Evolutionary conservation across 306 rosid species (phyloP).

Genomic region (Ormosia emarginata): DNA sequence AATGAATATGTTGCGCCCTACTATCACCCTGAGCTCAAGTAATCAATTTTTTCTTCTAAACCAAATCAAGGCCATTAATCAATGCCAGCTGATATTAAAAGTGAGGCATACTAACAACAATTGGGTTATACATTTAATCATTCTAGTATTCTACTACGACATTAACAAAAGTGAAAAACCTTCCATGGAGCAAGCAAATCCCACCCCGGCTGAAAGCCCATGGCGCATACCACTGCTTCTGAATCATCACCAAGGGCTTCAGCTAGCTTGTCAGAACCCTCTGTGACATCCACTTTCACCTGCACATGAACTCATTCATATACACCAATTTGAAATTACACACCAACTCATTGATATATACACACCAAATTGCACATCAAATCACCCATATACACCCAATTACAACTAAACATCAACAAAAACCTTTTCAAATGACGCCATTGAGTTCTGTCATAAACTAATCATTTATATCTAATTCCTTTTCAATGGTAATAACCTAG

Average conservation of each 20-base stretch:
- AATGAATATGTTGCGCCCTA: background rate
- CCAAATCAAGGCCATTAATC: background rate
- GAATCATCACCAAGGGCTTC: conserved; percentile 78
- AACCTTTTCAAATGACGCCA: too few species aligned
- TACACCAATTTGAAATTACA: background rate
- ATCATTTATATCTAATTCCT: too few species aligned
- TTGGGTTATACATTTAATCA: background rate
- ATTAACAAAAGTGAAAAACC: conserved; percentile 42
- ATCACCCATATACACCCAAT: background rate
- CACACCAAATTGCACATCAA: background rate
- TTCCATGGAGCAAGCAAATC: conserved; percentile 95
- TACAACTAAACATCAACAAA: background rate
- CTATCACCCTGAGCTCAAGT: background rate
- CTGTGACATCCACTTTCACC: conserved; percentile 97
- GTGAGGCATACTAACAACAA: background rate
- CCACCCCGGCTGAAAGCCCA: conserved; percentile 86
- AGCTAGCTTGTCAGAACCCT: conserved; percentile 79
- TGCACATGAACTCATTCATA: conserved; percentile 27
- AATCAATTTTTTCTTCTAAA: conserved; percentile 6
- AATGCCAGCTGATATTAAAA: conserved; percentile 1
- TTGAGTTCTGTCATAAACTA: too few species aligned
- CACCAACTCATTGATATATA: background rate
- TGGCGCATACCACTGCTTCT: conserved; percentile 87
- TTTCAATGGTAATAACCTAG: too few species aligned
- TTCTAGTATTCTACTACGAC: background rate